Conservation (phyloP, 768 basidiomycete species). For the Rhizopogon vesiculosus region DNA sequence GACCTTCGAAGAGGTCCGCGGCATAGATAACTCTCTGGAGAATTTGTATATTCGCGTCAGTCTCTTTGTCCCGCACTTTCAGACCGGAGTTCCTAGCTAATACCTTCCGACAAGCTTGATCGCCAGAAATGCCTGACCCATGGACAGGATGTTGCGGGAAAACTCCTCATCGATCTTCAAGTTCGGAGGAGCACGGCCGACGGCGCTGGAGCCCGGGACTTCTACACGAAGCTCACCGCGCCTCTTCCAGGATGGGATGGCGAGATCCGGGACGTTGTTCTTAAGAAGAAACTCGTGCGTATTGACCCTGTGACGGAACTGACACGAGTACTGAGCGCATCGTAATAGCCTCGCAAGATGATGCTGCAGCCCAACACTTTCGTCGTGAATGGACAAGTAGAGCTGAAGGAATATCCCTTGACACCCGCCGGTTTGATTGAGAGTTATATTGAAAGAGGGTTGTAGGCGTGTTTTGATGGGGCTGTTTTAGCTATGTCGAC, state of each 20-base stretch:
- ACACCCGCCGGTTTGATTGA: slow-evolving; percentile 72
- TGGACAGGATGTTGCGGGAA: slow-evolving; percentile 65
- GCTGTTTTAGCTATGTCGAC: not conserved
- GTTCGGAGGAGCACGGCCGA: slow-evolving; percentile 85
- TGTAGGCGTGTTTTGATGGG: slow-evolving; percentile 26
- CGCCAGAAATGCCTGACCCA: slow-evolving; percentile 59
- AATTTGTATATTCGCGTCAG: slow-evolving; percentile 68
- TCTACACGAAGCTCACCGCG: slow-evolving; percentile 75
- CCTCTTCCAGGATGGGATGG: slow-evolving; percentile 69
- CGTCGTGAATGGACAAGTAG: slow-evolving; percentile 60
- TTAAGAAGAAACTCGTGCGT: slow-evolving; percentile 73
- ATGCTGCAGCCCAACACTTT: slow-evolving; percentile 83
- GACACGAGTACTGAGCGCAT: not conserved
- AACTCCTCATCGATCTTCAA: slow-evolving; percentile 75
- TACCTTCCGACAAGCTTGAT: slow-evolving; percentile 49
- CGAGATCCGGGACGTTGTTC: slow-evolving; percentile 71
- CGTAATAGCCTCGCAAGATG: slow-evolving; percentile 68
- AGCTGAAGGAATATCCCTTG: slow-evolving; percentile 75
- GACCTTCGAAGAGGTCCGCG: slow-evolving; percentile 62
- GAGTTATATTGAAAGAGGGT: slow-evolving; percentile 71
- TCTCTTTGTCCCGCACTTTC: slow-evolving; percentile 3
- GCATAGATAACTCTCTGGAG: slow-evolving; percentile 51
- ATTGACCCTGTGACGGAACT: not conserved
- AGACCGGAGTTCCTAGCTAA: not conserved
- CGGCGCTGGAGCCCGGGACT: slow-evolving; percentile 71